Base-by-base conservation (phyloP, 306 rosid genomes). In the Boehmeria nivea region DNA sequence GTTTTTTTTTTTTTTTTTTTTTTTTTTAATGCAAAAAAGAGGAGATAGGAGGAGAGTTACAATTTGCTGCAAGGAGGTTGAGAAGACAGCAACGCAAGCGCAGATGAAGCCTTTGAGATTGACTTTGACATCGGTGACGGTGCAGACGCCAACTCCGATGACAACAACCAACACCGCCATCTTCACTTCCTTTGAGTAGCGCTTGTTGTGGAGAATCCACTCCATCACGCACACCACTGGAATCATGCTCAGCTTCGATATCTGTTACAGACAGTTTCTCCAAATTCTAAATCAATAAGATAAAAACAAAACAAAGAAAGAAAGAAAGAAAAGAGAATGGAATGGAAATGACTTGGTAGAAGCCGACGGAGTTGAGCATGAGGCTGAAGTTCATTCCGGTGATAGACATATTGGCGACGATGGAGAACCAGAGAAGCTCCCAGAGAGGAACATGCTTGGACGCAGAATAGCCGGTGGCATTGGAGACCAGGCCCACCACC, bases 221-320 rank as follows among this genome's bases (percentile, higher is more conserved):
- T 89, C 97, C 95, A 89, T 79, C 54, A 85, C 80, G 67, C 97
- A 89, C 24, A 89, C 97, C 79, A 89, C 97, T 0, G 97, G 95
- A 80, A 89, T 89, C 97, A 89, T 89, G 86, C 97, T 89, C 34
- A 89, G 73, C 72, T 89, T 89, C 39, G 97, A 86, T 63, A 89
- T 89, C 97, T 89, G 83, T 17, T 6, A 18, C 25, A 8, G n/a
- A 46, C n/a, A n/a, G n/a, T n/a, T n/a, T n/a, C 31, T 60, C 4
- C 6, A 53, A 6, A 65, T 48, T 19, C 22, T 18, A 14, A 43
- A 18, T 3, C 48, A 43, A 43, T 31, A 4, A 6, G 18, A 43
- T 6, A 9, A 22, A 47, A 20, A 8, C 24, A 47, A 19, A 22
- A 4, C 14, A 15, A 14, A 47, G 28, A 50, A 19, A 49, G 47